Percentiles rank a stretch among this genome's conserved stretches.
Conservation (phyloP, 106 monocot genomes). For the Ottelia alismoides region DNA sequence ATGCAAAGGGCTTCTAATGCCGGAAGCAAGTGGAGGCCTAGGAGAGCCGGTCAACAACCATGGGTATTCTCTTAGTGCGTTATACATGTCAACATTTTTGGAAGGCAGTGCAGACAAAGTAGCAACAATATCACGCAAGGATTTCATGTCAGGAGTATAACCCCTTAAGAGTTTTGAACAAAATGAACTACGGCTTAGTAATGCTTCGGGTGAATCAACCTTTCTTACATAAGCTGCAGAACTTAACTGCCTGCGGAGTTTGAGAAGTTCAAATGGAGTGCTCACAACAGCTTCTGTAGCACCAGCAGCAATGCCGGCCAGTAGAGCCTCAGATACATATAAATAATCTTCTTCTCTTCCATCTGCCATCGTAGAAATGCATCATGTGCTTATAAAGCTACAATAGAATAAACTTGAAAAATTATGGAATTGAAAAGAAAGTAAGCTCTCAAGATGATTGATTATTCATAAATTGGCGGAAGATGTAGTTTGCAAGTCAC, state of each 20-base stretch:
- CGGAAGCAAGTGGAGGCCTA: slow-evolving; percentile 74
- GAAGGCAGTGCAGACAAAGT: slow-evolving; percentile 50
- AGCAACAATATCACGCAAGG: slow-evolving; percentile 39
- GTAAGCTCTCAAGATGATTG: too few species aligned
- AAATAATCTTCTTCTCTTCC: slow-evolving; percentile 93
- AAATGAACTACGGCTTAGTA: slow-evolving; percentile 16
- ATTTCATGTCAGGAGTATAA: slow-evolving; percentile 43
- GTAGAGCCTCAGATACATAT: slow-evolving; percentile 67
- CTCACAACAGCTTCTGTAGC: slow-evolving; percentile 39
- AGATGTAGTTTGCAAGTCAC: too few species aligned
- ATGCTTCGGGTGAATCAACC: slow-evolving; percentile 7
- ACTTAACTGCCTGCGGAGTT: slow-evolving; percentile 55
- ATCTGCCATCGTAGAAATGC: slow-evolving; percentile 46
- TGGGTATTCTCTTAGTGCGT: slow-evolving; percentile 57
- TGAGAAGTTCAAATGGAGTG: slow-evolving; percentile 94
- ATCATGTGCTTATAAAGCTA: too few species aligned
- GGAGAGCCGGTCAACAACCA: slow-evolving; percentile 97
- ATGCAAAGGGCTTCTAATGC: slow-evolving; percentile 38
- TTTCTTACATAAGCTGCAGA: slow-evolving; percentile 29
- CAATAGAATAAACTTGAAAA: too few species aligned
- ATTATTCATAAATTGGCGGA: too few species aligned
- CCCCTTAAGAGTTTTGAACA: slow-evolving; percentile 52
- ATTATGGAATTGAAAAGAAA: too few species aligned
- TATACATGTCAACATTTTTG: slow-evolving; percentile 30
- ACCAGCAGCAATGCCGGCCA: slow-evolving; percentile 83